phyloP scores from a whole-genome alignment of 805 yeast genomes.

The Novakomyces olei region DNA sequence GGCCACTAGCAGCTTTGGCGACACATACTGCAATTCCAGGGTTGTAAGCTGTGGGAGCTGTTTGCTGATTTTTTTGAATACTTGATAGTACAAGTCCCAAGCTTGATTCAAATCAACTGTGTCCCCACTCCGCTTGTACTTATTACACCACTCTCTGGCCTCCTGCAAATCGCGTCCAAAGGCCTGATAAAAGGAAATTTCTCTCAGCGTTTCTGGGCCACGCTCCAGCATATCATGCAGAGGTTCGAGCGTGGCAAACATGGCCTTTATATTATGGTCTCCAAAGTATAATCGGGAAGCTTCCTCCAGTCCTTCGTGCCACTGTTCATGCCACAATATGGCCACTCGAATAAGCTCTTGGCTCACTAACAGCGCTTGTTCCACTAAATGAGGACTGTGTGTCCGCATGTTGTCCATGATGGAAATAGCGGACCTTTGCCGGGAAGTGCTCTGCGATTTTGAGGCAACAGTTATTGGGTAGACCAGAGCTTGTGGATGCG shows the following conservation, averaged over 20 bases:
- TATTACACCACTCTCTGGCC: conserved; percentile 82
- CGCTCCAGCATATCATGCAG: conserved; percentile 61
- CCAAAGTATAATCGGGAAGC: conserved; percentile 86
- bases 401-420: conserved; percentile 81
- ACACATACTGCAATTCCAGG: conserved; percentile 75
- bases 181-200: conserved; percentile 74
- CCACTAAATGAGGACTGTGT: conserved; percentile 66
- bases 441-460: conserved; percentile 69
- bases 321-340: conserved; percentile 88
- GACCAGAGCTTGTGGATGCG: conserved; percentile 92
- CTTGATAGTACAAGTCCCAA: conserved; percentile 90
- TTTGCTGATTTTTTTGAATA: conserved; percentile 72
- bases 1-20: conserved; percentile 69
- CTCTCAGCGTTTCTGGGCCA: conserved; percentile 80
- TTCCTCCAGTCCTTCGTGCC: conserved; percentile 96
- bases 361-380: conserved; percentile 86
- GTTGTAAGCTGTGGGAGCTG: conserved; percentile 73
- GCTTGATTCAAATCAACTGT: conserved; percentile 82
- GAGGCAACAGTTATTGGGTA: conserved; percentile 92
- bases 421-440: conserved; percentile 78
- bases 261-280: conserved; percentile 81
- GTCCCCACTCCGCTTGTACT: conserved; percentile 67
- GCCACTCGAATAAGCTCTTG: conserved; percentile 85
- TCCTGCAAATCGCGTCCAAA: conserved; percentile 83
- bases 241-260: conserved; percentile 81